Conservation (phyloP, 768 basidiomycete genomes). For the Scleroderma bovista region DNA sequence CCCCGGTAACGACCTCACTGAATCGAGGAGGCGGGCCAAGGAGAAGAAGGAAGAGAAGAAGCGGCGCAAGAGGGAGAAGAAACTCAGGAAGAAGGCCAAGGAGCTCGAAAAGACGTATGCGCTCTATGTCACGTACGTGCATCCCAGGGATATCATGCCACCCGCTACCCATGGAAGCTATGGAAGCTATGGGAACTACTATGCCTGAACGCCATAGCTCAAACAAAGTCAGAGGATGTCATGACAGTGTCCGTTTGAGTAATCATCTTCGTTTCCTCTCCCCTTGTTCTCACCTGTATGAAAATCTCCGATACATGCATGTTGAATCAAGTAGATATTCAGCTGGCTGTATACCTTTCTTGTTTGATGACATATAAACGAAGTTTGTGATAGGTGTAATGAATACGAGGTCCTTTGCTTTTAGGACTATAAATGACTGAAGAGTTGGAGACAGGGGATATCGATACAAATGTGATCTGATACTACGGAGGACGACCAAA, state of each 20-base stretch:
- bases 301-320: not conserved
- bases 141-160: conserved; percentile 27
- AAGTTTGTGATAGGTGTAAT: too few relatives aligned
- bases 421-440: too few relatives aligned
- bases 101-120: conserved; percentile 59
- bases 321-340: not conserved
- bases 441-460: too few relatives aligned
- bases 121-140: conserved; percentile 53
- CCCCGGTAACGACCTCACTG: conserved; percentile 40
- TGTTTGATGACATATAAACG: too few relatives aligned
- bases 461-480: too few relatives aligned
- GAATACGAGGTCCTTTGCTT: too few relatives aligned
- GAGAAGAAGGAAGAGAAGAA: conserved; percentile 60
- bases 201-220: conserved; percentile 12
- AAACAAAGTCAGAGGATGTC: not conserved
- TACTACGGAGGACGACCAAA: too few relatives aligned
- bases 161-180: conserved; percentile 20
- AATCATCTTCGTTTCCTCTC: not conserved
- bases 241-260: not conserved
- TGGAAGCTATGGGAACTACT: too few relatives aligned
- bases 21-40: conserved; percentile 47
- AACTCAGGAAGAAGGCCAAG: conserved; percentile 50
- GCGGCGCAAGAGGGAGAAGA: conserved; percentile 60
- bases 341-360: conserved; percentile 12
- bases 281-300: not conserved